Conservation (phyloP, 768 basidiomycete genomes). For the Hygrophorus russula region DNA sequence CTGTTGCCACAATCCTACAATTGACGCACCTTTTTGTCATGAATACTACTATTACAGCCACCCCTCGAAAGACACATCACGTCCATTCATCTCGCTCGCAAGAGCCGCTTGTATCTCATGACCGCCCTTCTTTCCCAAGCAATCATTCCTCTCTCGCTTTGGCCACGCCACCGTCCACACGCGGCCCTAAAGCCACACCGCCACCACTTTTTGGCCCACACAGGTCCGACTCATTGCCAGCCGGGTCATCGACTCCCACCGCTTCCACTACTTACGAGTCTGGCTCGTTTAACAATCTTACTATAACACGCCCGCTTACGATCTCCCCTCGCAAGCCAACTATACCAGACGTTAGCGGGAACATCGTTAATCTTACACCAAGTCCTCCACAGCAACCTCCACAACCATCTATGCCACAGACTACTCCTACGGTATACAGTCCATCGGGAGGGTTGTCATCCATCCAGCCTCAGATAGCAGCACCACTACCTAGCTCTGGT, state of each 20-base stretch:
- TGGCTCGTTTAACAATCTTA: too few species aligned
- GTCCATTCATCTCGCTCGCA: not conserved
- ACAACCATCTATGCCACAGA: not conserved
- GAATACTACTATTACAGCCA: not conserved
- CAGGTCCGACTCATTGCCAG: slow-evolving; percentile 8
- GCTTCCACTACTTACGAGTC: slow-evolving; percentile 9
- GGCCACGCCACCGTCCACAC: not conserved
- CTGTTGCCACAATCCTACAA: not conserved
- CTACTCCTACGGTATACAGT: not conserved
- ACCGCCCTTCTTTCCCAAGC: not conserved
- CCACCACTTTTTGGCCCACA: slow-evolving; percentile 3
- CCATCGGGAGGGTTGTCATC: not conserved
- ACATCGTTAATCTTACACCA: not conserved
- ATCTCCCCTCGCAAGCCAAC: slow-evolving; percentile 1
- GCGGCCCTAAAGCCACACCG: not conserved
- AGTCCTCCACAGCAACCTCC: not conserved
- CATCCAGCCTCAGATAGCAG: not conserved
- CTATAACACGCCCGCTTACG: too few species aligned
- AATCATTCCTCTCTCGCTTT: not conserved
- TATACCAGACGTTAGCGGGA: not conserved
- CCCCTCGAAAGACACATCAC: not conserved
- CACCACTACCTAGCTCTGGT: too few species aligned
- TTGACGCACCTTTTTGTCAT: not conserved
- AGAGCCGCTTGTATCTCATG: slow-evolving; percentile 26
- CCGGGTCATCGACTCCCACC: slow-evolving; percentile 9